Base-by-base conservation (phyloP, 768 basidiomycete genomes). In the Rubroboletus pulcherrimus region DNA sequence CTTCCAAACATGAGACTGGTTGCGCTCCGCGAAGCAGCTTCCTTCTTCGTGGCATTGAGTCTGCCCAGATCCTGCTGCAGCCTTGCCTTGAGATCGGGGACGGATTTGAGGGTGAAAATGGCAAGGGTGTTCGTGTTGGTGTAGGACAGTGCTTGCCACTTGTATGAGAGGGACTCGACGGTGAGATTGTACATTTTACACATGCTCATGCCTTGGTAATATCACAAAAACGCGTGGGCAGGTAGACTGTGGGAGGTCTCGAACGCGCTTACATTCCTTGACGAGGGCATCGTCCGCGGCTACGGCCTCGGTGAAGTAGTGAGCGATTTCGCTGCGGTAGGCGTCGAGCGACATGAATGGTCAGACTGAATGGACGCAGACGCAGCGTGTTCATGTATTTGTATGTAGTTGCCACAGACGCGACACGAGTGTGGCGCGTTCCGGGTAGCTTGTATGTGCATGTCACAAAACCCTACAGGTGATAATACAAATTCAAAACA, bases 171-270 rank as follows among this genome's bases (percentile, higher is more conserved):
- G 46, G 73, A 66, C 24, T 82, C 76, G 21, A 84, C 76, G 31
- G 73, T 60, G 38, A 86, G 35, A 54, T 80, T 78, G 72, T 83
- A 87, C 60, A 80, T 80, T 66, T 79, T 75, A 66, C 89, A 91
- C 56, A 91, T 75, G 26, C 77, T 75, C 33, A 79, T 76, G 60
- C 87, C 89, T 91, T 57, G 63, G 14, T 51, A 11, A 35, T 31
- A 12, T 57, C 34, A 49, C 15, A 21, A 44, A 26, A 55, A 63
- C 54, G 49, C 54, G 64, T 66, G 37, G 51, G 55, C 30, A 47
- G 38, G n/a, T n/a, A 31, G 39, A 40, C 40, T 15, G 34, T 43
- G 40, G 26, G 26, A 49, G 19, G 37, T 50, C 52, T 42, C 41
- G 42, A 48, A 46, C 17, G 56, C 59, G 50, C 59, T 69, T 68